A percentile compares a stretch with the other conserved stretches of the same genome.
Conservation (phyloP, 2,329 filamentous ascomycete genomes). For the Hymenoscyphus fructigenus region DNA sequence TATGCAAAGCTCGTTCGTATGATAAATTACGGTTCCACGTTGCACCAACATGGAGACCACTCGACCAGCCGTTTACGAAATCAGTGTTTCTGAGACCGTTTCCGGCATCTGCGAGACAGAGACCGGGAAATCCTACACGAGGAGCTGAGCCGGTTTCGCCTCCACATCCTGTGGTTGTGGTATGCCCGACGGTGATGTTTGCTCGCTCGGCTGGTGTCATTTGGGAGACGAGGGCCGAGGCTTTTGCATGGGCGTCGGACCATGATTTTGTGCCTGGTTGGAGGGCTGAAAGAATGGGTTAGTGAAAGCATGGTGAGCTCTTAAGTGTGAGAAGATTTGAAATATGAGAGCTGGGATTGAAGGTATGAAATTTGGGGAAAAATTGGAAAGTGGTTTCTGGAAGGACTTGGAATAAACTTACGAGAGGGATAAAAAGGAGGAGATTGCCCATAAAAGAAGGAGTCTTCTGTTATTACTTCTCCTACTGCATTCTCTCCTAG, state of each 20-base stretch:
- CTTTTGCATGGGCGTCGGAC: slow-evolving; percentile 68
- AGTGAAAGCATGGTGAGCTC: too few species aligned
- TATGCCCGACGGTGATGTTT: slow-evolving; percentile 56
- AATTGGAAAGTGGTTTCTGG: too few species aligned
- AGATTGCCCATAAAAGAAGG: slow-evolving; percentile 40
- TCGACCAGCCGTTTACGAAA: slow-evolving; percentile 39
- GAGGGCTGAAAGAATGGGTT: neutral
- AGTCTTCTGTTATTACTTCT: slow-evolving; percentile 25
- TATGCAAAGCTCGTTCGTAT: slow-evolving; percentile 63
- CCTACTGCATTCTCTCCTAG: neutral
- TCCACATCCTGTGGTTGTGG: slow-evolving; percentile 25
- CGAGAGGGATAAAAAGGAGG: slow-evolving; percentile 40
- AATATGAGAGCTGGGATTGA: neutral
- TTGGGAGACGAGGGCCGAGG: slow-evolving; percentile 63
- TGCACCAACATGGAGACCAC: slow-evolving; percentile 25
- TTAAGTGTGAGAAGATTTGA: too few species aligned
- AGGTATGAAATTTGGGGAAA: neutral
- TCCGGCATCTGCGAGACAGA: slow-evolving; percentile 66
- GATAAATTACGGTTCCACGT: slow-evolving; percentile 64
- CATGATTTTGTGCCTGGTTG: slow-evolving; percentile 44
- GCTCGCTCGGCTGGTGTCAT: slow-evolving; percentile 32
- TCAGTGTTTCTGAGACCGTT: slow-evolving; percentile 65
- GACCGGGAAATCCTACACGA: slow-evolving; percentile 53
- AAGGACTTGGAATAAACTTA: slow-evolving; percentile 29
- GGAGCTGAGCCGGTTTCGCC: slow-evolving; percentile 49